Evolutionary conservation across 2,329 filamentous ascomycete genomes (phyloP), one percentile per base, ranked within the genome.

Genomic region (Xylaria sp.): DNA sequence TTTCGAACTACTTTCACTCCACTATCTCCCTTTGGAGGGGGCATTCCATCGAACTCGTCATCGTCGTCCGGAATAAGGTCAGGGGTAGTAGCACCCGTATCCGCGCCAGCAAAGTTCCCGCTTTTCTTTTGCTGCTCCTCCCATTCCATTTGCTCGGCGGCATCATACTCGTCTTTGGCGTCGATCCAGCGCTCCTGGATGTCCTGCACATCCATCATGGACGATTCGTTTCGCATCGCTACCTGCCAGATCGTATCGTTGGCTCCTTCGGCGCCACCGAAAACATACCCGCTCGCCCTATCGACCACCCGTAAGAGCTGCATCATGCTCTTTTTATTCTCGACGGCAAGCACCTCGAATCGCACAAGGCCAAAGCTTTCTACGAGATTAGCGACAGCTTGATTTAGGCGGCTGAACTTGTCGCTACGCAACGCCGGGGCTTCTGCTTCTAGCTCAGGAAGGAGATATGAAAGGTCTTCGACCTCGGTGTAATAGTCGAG

Each of bases 191-290:
- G 87, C 83, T 99, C 96, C 81, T 99, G 96, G 72, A 98, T 91
- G 81, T 99, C 95, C 69, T 91, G 86, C 10, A 94, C 90, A 75
- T 97, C 94, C 86, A 97, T 90, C 81, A 90, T 83, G 39, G 89
- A 89, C 44, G 90, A 88, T 67, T 91, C 90, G 67, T 90, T 90
- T 66, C 94, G 89, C 89, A 98, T 97, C 2, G 96, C 94, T 54
- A 98, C 90, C 77, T 97, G 93, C 96, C 96, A 99, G n/a, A 99
- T 89, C 7, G 92, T 94, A 79, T 99, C 95, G 75, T 98, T 98
- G 55, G 94, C 93, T 1, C 94, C 95, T 79, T 98, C 94, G 0
- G 94, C 92, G 5, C 91, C 88, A 0, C 94, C 94, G 82, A 99
- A 98, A 0, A 94, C 92, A 81, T 98, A 98, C 0, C 96, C 96